phyloP scores from a whole-genome alignment of 2,329 filamentous ascomycete species.

The Leptodontidium sp. region DNA sequence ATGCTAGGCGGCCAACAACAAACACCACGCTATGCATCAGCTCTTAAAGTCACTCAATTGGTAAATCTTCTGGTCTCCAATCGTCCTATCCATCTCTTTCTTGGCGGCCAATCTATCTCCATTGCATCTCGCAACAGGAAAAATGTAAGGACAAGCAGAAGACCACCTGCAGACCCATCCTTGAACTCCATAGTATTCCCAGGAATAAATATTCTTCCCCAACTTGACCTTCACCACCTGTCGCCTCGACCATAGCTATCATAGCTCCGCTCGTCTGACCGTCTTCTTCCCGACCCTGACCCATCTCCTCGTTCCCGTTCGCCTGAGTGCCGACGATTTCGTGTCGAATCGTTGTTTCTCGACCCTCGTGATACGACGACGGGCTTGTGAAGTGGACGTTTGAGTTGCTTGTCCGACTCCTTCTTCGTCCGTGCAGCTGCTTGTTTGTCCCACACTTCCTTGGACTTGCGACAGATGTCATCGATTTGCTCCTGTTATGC shows the following conservation, averaged over 20 bases:
- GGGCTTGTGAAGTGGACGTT: slow-evolving; percentile 65
- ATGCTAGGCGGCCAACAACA: not conserved
- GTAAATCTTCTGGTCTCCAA: not conserved
- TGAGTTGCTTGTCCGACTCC: slow-evolving; percentile 58
- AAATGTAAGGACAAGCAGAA: not conserved
- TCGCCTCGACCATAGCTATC: slow-evolving; percentile 29
- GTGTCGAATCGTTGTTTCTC: slow-evolving; percentile 37
- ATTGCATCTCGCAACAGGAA: not conserved
- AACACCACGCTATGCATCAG: slow-evolving; percentile 19
- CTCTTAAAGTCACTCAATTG: not conserved
- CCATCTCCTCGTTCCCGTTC: slow-evolving; percentile 33
- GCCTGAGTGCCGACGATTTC: slow-evolving; percentile 34
- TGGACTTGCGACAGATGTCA: slow-evolving; percentile 67
- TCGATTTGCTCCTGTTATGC: slow-evolving; percentile 65
- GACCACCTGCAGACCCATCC: not conserved
- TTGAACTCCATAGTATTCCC: slow-evolving; percentile 6
- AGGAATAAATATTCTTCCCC: not conserved
- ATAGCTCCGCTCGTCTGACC: slow-evolving; percentile 37
- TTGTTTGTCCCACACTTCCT: slow-evolving; percentile 64
- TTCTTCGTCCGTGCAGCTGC: slow-evolving; percentile 56
- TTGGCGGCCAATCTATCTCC: not conserved
- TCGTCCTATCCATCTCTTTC: slow-evolving; percentile 15
- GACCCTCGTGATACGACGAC: slow-evolving; percentile 57
- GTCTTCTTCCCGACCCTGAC: slow-evolving; percentile 28
- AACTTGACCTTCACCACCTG: slow-evolving; percentile 28